Base-by-base conservation (phyloP, 1,139 yeast species). In the Saccharomyces hybrid region DNA sequence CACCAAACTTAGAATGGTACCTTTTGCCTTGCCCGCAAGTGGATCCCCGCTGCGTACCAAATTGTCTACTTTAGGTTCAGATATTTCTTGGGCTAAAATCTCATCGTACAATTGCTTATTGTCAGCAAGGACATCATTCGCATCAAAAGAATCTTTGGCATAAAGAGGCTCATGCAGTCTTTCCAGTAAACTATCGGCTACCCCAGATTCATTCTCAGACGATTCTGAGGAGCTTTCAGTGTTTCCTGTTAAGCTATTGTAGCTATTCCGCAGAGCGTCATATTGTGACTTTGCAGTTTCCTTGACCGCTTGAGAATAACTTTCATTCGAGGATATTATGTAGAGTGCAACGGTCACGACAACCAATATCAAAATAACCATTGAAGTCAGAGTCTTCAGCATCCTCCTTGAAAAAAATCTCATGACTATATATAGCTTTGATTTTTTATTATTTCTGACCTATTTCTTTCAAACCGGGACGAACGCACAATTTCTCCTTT, bases 1-100 rank as follows among this genome's bases (percentile, higher is more conserved):
- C 9, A 86, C 95, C 55, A 88, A 72, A 1, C 90, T 81, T 25
- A 86, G 67, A 49, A 88, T 77, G 0, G 96, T 86, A 1, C 96
- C 96, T 63, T 82, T 85, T 14, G 86, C 91, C 26, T 54, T 52
- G 27, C 62, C 64, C 7, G 61, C 60, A 13, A 31, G 7, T 1
- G 58, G 49, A 32, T 57, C 58, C 8, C 65, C 65, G 4, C 66
- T 60, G 20, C 69, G 59, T 7, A 67, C 67, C 16, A 75, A 53
- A 48, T 69, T 66, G 4, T 61, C 71, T 31, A 78, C 83, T 58
- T 78, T 75, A 0, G 88, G 88, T 61, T 78, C 83, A 16, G 59
- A 55, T 31, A 83, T 76, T 11, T 62, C 56, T 11, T 52, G 52
- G 4, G 48, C 42, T 59, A 79, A 57, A 11, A 77, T 65, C 1